Base-by-base conservation (phyloP, 352 stramenopile genomes). In the Globisporangium cystogenes region DNA sequence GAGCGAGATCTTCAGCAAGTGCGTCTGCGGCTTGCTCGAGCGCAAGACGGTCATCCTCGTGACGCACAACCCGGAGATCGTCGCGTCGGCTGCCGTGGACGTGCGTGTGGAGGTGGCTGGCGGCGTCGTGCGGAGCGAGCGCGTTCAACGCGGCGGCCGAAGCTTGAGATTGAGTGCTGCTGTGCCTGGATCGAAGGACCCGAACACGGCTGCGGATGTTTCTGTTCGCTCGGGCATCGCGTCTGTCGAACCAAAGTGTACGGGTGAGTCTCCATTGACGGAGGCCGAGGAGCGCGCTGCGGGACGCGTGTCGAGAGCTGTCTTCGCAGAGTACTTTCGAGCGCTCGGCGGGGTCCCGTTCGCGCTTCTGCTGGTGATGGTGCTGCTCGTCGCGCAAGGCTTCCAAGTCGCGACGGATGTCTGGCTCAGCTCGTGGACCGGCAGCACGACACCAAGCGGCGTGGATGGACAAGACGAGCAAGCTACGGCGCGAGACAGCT, bases 1-100 rank as follows among this genome's bases (percentile, higher is more conserved):
- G 39, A 84, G 82, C 44, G 84, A 96, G 67, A 74, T 98, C 37
- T 98, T 98, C 56, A 37, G 66, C 14, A 76, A 79, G 62, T 84
- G 73, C 36, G 37, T 84, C 26, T 72, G 65, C 24, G 59, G 63
- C 15, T 54, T 80, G 50, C 55, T 81, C 18, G 55, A 51, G 29
- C 42, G 62, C 60, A 82, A 82, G 49, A 95, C 82, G 12, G 72
- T 98, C 2, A 64, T 98, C 29, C 65, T 98, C 21, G 90, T 97
- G 2, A 98, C 95, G 5, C 96, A 98, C 68, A 81, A 78, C 40
- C 60, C 96, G 1, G 83, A 98, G 5, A 70, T 76, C 35, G 74
- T 77, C n/a, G 40, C 23, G n/a, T 79, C 72, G 0, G 35, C 46
- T 2, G 15, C 26, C 4, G 36, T 16, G 0, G n/a, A n/a, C n/a